These are phyloP conservation scores for Hyphopichia fennica DNA, from an alignment of 1,139 yeast genomes.

Conservation along the genomic window DNA sequence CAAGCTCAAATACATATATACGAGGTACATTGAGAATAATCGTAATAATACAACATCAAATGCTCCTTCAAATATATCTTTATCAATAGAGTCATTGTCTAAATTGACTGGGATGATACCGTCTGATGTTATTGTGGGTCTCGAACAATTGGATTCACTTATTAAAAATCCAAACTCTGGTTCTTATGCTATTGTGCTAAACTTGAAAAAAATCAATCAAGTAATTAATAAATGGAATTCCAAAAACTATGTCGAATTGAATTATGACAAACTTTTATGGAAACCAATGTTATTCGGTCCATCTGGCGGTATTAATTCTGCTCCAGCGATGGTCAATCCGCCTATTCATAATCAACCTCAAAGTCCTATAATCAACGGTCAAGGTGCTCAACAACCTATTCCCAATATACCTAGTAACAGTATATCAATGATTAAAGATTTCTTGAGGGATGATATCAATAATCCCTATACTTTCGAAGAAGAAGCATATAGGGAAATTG, in stretches of 20 bases:
- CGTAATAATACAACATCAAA: neutral
- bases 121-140: conserved; percentile 83
- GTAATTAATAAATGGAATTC: conserved; percentile 54
- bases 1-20: conserved; percentile 30
- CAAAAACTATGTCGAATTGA: conserved; percentile 54
- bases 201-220: conserved; percentile 42
- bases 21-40: conserved; percentile 16
- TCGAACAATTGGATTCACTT: conserved; percentile 73
- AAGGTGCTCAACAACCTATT: neutral
- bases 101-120: conserved; percentile 81
- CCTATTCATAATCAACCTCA: conserved; percentile 3
- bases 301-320: conserved; percentile 73
- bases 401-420: conserved; percentile 36
- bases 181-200: conserved; percentile 55
- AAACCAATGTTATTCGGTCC: conserved; percentile 83
- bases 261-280: conserved; percentile 64
- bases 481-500: conserved; percentile 47
- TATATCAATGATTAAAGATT: conserved; percentile 54
- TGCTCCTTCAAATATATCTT: conserved; percentile 8
- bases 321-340: conserved; percentile 34
- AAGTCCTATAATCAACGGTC: conserved; percentile 3
- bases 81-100: conserved; percentile 63
- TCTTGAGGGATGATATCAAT: conserved; percentile 62
- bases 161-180: conserved; percentile 43
- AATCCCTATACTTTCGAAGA: conserved; percentile 59